Conservation (phyloP, 2,329 filamentous ascomycete genomes). For the Emericellopsis cladophorae region DNA sequence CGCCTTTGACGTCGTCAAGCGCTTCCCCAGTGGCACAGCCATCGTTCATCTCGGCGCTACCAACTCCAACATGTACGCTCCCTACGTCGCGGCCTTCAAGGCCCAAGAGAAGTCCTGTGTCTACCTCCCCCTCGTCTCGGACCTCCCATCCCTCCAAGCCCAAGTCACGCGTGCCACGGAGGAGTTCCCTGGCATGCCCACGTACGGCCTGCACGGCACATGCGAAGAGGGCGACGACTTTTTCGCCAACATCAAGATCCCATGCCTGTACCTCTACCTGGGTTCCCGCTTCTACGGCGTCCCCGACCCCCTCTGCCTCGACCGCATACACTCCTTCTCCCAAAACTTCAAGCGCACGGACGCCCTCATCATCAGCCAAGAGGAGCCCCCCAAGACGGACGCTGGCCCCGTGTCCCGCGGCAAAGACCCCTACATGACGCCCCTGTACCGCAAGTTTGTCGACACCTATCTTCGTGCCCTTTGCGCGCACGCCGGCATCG, state of each 20-base stretch:
- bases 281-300: slow-evolving; percentile 10
- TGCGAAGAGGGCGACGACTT: slow-evolving; percentile 8
- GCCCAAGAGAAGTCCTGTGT: slow-evolving; percentile 5
- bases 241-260: slow-evolving; percentile 1
- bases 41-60: slow-evolving; percentile 8
- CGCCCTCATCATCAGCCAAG: slow-evolving; percentile 2
- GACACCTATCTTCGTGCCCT: slow-evolving; percentile 1
- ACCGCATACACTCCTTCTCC: slow-evolving; percentile 7
- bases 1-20: slow-evolving; percentile 1
- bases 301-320: slow-evolving; percentile 5
- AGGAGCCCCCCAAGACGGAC: not conserved
- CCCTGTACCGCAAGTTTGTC: slow-evolving; percentile 1
- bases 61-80: slow-evolving; percentile 9
- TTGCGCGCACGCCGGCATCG: not conserved
- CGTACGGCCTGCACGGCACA: slow-evolving; percentile 8
- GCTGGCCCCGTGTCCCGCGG: not conserved
- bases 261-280: slow-evolving; percentile 7
- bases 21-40: slow-evolving; percentile 4
- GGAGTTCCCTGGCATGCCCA: slow-evolving; percentile 3
- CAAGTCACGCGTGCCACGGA: slow-evolving; percentile 7
- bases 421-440: not conserved
- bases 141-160: not conserved
- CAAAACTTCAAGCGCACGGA: slow-evolving; percentile 3
- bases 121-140: slow-evolving; percentile 9
- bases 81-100: slow-evolving; percentile 7